Evolutionary conservation across 305 asterid species (phyloP).

Genomic region (Solanum aculeatissimum): DNA sequence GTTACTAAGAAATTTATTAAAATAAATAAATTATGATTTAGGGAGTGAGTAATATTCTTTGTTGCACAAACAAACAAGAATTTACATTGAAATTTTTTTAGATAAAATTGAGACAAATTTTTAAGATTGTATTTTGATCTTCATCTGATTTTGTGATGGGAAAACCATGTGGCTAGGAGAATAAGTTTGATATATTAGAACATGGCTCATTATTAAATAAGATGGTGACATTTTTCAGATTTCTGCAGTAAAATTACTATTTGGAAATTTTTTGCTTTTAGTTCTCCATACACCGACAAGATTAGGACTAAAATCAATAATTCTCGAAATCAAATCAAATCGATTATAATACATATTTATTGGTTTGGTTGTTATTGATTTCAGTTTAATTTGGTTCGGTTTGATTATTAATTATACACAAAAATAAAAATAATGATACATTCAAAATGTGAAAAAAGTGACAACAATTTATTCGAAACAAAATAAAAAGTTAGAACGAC

Average conservation of each 20-base stretch:
- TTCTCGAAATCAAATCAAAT: too few relatives aligned
- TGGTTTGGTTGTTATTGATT: too few relatives aligned
- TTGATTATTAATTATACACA: too few relatives aligned
- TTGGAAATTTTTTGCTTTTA: neutral
- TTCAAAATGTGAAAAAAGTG: too few relatives aligned
- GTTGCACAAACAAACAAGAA: conserved; percentile 6
- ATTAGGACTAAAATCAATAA: too few relatives aligned
- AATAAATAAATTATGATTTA: neutral
- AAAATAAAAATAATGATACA: too few relatives aligned
- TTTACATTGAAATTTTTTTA: conserved; percentile 2
- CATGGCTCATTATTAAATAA: conserved; percentile 52
- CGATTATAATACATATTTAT: too few relatives aligned
- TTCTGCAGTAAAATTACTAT: conserved; percentile 2
- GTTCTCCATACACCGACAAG: neutral
- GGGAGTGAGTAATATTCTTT: neutral
- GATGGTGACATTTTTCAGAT: conserved; percentile 17
- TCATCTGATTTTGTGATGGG: conserved; percentile 22
- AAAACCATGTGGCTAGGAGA: conserved; percentile 38
- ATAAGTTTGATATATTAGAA: conserved; percentile 20
- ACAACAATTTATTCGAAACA: too few relatives aligned
- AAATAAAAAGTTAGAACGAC: too few relatives aligned
- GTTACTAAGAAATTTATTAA: neutral
- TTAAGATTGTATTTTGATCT: conserved; percentile 13
- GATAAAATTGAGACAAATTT: conserved; percentile 9
- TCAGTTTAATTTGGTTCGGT: too few relatives aligned